Evolutionary conservation across 2,329 filamentous ascomycete species (phyloP).

Genomic region (Penicillium sp.): DNA sequence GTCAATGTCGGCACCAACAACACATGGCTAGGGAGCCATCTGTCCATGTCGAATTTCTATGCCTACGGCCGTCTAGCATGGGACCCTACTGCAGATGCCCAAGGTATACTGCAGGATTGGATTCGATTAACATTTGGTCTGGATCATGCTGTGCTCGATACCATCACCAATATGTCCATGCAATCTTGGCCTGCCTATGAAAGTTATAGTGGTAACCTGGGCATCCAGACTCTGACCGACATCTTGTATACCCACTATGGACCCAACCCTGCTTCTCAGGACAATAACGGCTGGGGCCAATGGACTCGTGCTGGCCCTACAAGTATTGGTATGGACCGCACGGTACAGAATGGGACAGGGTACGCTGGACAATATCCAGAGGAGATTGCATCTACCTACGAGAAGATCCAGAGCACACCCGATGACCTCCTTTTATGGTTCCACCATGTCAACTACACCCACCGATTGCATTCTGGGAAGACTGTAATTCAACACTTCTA

Average conservation of each 20-base stretch:
- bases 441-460: conserved; percentile 70
- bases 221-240: conserved; percentile 68
- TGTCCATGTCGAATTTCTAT: conserved; percentile 72
- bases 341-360: conserved; percentile 66
- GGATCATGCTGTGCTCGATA: conserved; percentile 56
- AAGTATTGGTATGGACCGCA: conserved; percentile 71
- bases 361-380: conserved; percentile 66
- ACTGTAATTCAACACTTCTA: conserved; percentile 70
- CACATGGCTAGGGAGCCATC: conserved; percentile 69
- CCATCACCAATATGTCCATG: conserved; percentile 65
- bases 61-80: conserved; percentile 68
- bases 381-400: conserved; percentile 60
- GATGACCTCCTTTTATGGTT: conserved; percentile 73
- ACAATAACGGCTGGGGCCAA: conserved; percentile 69
- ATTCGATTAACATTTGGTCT: conserved; percentile 64
- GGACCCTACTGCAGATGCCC: conserved; percentile 55
- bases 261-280: conserved; percentile 66
- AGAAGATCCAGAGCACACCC: conserved; percentile 63
- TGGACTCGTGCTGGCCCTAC: conserved; percentile 66
- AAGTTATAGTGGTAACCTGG: conserved; percentile 69
- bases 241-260: conserved; percentile 69
- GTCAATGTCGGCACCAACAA: conserved; percentile 66
- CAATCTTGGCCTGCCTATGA: conserved; percentile 71
- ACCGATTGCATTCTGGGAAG: conserved; percentile 61
- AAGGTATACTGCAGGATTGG: conserved; percentile 63